Percentiles rank a stretch among this genome's conserved stretches.
Conservation (phyloP, 2,329 filamentous ascomycete genomes). For the Macrophomina pseudophaseolina region DNA sequence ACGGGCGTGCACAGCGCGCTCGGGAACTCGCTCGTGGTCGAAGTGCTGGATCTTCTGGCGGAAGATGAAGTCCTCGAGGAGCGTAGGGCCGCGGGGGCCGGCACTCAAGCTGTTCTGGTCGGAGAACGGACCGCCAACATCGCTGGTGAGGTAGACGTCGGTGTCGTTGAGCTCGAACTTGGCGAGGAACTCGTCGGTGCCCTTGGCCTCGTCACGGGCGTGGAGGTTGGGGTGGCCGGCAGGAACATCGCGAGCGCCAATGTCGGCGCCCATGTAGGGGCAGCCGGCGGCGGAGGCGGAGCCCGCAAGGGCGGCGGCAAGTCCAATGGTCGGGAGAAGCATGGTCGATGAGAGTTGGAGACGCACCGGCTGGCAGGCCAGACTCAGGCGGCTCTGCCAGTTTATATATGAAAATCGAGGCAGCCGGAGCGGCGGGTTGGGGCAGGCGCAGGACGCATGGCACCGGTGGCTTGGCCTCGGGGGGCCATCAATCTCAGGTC, state of each 20-base stretch:
- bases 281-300: constrained; percentile 31
- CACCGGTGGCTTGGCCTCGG: constrained; percentile 25
- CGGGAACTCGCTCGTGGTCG: constrained; percentile 69
- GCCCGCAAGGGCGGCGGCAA: constrained; percentile 25
- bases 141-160: constrained; percentile 58
- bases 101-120: constrained; percentile 71
- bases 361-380: constrained; percentile 7
- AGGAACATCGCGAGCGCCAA: constrained; percentile 34
- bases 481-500: constrained; percentile 26
- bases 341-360: constrained; percentile 9
- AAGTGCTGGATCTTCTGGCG: constrained; percentile 74
- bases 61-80: constrained; percentile 75
- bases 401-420: constrained; percentile 21
- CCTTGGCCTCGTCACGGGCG: constrained; percentile 35
- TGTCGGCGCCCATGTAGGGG: constrained; percentile 43
- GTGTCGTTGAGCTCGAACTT: constrained; percentile 45
- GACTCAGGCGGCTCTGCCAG: background rate
- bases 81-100: constrained; percentile 69
- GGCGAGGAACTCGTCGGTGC: constrained; percentile 43
- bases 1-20: constrained; percentile 68
- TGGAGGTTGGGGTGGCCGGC: constrained; percentile 34
- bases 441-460: background rate
- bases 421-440: constrained; percentile 17
- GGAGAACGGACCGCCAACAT: constrained; percentile 70
- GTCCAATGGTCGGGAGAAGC: constrained; percentile 23